These are phyloP conservation scores for Escovopsis weberi DNA, from an alignment of 2,329 filamentous ascomycete genomes.

Conservation along the genomic window DNA sequence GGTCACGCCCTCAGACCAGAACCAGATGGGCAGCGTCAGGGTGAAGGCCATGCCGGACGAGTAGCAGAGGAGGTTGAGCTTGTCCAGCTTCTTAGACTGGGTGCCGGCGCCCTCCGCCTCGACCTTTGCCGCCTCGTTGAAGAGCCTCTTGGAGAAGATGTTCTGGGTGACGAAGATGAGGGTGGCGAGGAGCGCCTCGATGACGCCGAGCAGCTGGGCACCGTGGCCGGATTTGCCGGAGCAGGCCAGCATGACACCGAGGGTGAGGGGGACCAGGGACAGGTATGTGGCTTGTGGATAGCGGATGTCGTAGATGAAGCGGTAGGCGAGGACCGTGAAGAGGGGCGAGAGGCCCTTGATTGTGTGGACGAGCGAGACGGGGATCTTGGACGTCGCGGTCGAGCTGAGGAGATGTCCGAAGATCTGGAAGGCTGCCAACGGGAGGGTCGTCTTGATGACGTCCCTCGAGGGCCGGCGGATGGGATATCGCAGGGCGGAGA, in stretches of 20 bases:
- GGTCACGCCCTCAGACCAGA: conserved; percentile 73
- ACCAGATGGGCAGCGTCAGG: conserved; percentile 80
- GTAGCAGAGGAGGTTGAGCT: conserved; percentile 91
- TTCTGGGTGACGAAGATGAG: conserved; percentile 96
- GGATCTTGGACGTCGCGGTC: conserved; percentile 85
- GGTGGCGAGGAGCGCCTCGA: conserved; percentile 79
- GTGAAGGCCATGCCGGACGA: conserved; percentile 89
- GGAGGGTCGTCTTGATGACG: conserved; percentile 76
- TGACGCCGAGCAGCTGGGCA: conserved; percentile 77
- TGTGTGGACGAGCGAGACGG: conserved; percentile 92
- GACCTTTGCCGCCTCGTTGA: conserved; percentile 81
- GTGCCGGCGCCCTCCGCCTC: conserved; percentile 56
- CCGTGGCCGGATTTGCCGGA: conserved; percentile 66
- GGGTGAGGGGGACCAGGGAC: conserved; percentile 76
- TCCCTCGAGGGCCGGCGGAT: conserved; percentile 70
- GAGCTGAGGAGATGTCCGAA: conserved; percentile 88
- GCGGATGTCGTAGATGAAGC: conserved; percentile 72
- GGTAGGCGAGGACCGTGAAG: conserved; percentile 89
- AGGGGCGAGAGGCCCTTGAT: conserved; percentile 95
- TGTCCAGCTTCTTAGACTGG: conserved; percentile 72
- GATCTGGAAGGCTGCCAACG: conserved; percentile 83
- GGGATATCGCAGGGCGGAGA: conserved; percentile 71
- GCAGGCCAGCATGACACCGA: conserved; percentile 93
- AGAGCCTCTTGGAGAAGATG: conserved; percentile 94
- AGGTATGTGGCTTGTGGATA: conserved; percentile 81